Conservation (phyloP, 441 rosid genomes). For the Adansonia gregorii region DNA sequence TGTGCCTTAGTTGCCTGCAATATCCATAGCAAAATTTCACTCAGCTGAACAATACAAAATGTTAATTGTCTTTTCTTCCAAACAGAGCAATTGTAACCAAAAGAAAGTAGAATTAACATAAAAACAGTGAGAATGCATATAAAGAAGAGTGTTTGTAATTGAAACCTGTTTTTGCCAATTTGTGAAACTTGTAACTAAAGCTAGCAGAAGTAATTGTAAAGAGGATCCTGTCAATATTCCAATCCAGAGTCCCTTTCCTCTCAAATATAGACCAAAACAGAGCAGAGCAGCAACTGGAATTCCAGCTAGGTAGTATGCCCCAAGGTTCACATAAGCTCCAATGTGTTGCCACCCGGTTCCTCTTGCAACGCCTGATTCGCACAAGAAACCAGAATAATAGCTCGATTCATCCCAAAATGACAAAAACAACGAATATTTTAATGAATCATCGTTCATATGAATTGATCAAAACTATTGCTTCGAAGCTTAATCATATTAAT, state of each 20-base stretch:
- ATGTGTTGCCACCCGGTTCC: conserved; percentile 59
- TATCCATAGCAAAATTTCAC: neutral
- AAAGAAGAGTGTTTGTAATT: neutral
- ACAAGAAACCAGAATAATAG: neutral
- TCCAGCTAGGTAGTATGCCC: conserved; percentile 55
- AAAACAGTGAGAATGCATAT: neutral
- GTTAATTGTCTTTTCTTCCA: neutral
- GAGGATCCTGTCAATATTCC: conserved; percentile 49
- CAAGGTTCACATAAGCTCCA: conserved; percentile 52
- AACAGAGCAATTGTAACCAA: neutral
- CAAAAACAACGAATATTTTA: neutral
- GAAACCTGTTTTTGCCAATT: conserved; percentile 54
- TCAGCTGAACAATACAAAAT: neutral
- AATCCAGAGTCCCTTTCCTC: conserved; percentile 57
- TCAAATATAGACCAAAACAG: conserved; percentile 41
- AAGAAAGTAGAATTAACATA: neutral
- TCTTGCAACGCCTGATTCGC: conserved; percentile 43
- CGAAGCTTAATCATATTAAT: neutral
- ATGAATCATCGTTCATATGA: neutral
- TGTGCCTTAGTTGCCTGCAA: conserved; percentile 21
- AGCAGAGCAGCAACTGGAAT: conserved; percentile 38
- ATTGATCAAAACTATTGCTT: neutral
- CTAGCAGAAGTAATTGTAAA: conserved; percentile 38
- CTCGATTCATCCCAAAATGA: neutral
- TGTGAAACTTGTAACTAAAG: conserved; percentile 29